Percentiles rank a stretch among this genome's conserved stretches.
phyloP scores from a whole-genome alignment of 192 early-diverging fungal species.

The Coemansia sp. region DNA sequence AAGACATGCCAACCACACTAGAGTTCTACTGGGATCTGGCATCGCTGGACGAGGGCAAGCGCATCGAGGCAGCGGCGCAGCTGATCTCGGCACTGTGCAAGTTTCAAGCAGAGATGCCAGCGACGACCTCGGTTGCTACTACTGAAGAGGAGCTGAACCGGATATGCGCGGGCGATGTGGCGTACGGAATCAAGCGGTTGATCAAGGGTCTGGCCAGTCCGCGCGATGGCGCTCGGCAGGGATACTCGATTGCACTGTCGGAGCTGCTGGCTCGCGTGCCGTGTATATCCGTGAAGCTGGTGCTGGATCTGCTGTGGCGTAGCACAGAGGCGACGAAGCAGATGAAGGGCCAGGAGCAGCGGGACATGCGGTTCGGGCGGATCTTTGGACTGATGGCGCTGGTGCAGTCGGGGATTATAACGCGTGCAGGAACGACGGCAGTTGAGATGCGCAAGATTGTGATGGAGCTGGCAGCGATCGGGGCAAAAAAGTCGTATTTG shows the following conservation, averaged over 20 bases:
- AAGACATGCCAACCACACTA: constrained; percentile 54
- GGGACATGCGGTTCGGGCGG: constrained; percentile 86
- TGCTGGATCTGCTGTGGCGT: constrained; percentile 70
- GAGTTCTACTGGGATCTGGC: constrained; percentile 79
- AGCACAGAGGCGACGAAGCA: constrained; percentile 58
- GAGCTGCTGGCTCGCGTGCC: constrained; percentile 63
- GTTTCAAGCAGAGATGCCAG: constrained; percentile 53
- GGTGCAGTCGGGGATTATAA: constrained; percentile 73
- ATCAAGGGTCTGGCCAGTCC: constrained; percentile 83
- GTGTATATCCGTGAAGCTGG: constrained; percentile 58
- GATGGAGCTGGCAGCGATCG: constrained; percentile 65
- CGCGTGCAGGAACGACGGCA: constrained; percentile 59
- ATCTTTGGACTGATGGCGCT: constrained; percentile 88
- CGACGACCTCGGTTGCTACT: constrained; percentile 34
- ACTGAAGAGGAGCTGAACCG: constrained; percentile 65
- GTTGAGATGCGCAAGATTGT: constrained; percentile 75
- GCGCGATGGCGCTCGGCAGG: constrained; percentile 88
- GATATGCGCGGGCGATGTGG: constrained; percentile 73
- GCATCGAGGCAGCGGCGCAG: constrained; percentile 63
- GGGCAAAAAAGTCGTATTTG: constrained; percentile 76
- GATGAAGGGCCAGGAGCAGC: constrained; percentile 85
- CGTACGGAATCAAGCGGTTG: constrained; percentile 85
- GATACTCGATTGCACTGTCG: constrained; percentile 90
- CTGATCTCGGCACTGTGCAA: constrained; percentile 61
- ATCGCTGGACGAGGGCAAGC: constrained; percentile 65